Evolutionary conservation across 1,284 basidiomycete genomes (phyloP), one percentile per base, ranked within the genome.

Genomic region (Cryptococcus floricola): DNA sequence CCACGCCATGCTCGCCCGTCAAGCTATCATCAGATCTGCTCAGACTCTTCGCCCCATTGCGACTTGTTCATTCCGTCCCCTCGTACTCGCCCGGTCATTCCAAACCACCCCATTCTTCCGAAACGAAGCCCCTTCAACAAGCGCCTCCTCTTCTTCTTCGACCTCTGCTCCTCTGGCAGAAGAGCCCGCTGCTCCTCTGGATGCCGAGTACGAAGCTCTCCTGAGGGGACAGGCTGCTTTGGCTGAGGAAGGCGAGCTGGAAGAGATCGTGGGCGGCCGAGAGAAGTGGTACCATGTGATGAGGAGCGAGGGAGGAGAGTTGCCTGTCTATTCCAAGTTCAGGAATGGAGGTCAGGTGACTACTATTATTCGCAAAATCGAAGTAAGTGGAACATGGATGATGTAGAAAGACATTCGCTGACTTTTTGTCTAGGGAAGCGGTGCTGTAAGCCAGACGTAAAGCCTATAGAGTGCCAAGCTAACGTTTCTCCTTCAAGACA

Each of bases 321-420:
- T 73, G 39, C 71, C 71, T 13, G 71, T 73, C 18, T 73, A 73
- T 54, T 63, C 67, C 23, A 68, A 69, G 48, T 52, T 65, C 28
- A 60, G 63, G 54, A 68, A 66, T 55, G 69, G 64, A 5, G 60
- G 57, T 19, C 50, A 48, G 8, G 53, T 64, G 23, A 69, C 59
- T 47, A 73, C 71, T 7, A 48, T 71, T 5, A 60, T 73, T 9
- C 49, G 71, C 42, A 68, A 63, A 53, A 58, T 73, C 18, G 60
- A 63, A 51, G 71, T 69, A 44, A 63, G 67, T 61, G 45, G 27
- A 8, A 28, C 37, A 25, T 46, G 52, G 12, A 27, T 39, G 43
- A 49, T 53, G 34, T n/a, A 19, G 9, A 14, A 16, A 19, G 31
- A 47, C 34, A 27, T 19, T 19, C 39, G 50, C 27, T 51, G n/a